phyloP scores from a whole-genome alignment of 2,329 filamentous ascomycete genomes.

The Monilinia polystroma region DNA sequence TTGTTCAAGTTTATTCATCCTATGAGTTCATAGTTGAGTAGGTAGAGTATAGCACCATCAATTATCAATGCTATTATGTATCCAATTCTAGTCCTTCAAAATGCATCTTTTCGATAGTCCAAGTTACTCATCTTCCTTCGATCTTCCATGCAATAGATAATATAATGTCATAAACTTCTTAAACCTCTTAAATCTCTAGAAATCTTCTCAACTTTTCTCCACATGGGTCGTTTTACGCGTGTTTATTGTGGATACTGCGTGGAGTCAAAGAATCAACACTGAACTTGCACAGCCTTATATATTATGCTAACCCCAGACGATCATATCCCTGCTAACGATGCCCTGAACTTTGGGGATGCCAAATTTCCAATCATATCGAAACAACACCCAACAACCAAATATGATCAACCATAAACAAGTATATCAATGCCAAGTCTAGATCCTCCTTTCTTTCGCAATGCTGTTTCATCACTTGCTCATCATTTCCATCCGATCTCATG shows the following conservation, averaged over 20 bases:
- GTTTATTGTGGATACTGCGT: constrained; percentile 11
- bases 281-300: constrained; percentile 9
- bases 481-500: constrained; percentile 4
- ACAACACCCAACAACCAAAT: not conserved
- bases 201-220: constrained; percentile 8
- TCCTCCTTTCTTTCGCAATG: constrained; percentile 1
- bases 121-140: not conserved
- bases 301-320: constrained; percentile 17
- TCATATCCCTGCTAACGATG: constrained; percentile 3
- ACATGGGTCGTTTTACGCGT: constrained; percentile 10
- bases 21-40: not conserved
- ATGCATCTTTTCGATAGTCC: not conserved
- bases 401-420: constrained; percentile 3
- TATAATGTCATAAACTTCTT: no score
- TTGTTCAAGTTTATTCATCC: not conserved
- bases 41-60: not conserved
- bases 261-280: not conserved
- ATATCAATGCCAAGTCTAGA: constrained; percentile 8
- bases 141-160: constrained; percentile 6
- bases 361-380: constrained; percentile 7
- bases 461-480: constrained; percentile 9
- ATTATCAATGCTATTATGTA: not conserved
- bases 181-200: not conserved
- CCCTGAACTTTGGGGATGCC: not conserved
- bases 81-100: not conserved